Percentiles rank a stretch among this genome's conserved stretches.
These are phyloP conservation scores for Ogataea parapolymorpha DNA, from an alignment of 805 yeast species.

Conservation along the genomic window DNA sequence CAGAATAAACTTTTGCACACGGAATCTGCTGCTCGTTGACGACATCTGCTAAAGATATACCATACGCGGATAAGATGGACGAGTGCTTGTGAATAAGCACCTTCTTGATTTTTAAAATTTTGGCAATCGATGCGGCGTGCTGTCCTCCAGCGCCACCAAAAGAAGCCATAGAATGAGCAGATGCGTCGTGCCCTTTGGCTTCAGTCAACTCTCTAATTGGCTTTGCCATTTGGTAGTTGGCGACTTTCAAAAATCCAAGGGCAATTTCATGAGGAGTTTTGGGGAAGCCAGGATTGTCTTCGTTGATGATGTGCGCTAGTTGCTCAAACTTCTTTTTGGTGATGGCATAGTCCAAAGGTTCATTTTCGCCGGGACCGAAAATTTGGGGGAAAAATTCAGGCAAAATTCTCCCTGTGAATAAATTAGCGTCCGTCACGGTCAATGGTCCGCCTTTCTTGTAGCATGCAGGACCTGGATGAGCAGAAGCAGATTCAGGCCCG, in stretches of 20 bases:
- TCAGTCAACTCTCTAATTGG: conserved; percentile 79
- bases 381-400: conserved; percentile 9
- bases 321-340: conserved; percentile 23
- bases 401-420: conserved; percentile 7
- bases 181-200: conserved; percentile 64
- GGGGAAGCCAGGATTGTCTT: conserved; percentile 29
- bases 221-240: conserved; percentile 79
- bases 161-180: conserved; percentile 64
- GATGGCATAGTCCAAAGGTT: conserved; percentile 4
- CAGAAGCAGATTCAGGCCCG: conserved; percentile 9
- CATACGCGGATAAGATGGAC: conserved; percentile 37
- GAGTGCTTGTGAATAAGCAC: conserved; percentile 74
- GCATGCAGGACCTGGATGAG: conserved; percentile 11
- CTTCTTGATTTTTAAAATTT: conserved; percentile 57
- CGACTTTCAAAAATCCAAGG: conserved; percentile 72
- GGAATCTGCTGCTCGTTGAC: conserved; percentile 34
- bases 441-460: conserved; percentile 9
- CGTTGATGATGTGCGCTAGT: conserved; percentile 53
- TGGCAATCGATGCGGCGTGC: conserved; percentile 72
- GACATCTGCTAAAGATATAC: conserved; percentile 60
- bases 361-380: conserved; percentile 7
- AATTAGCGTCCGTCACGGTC: conserved; percentile 9
- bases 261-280: conserved; percentile 66
- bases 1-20: conserved; percentile 14
- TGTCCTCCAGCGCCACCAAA: conserved; percentile 94